These are phyloP conservation scores for Triangularia verruculosa DNA, from an alignment of 2,329 filamentous ascomycete genomes.

Conservation along the genomic window DNA sequence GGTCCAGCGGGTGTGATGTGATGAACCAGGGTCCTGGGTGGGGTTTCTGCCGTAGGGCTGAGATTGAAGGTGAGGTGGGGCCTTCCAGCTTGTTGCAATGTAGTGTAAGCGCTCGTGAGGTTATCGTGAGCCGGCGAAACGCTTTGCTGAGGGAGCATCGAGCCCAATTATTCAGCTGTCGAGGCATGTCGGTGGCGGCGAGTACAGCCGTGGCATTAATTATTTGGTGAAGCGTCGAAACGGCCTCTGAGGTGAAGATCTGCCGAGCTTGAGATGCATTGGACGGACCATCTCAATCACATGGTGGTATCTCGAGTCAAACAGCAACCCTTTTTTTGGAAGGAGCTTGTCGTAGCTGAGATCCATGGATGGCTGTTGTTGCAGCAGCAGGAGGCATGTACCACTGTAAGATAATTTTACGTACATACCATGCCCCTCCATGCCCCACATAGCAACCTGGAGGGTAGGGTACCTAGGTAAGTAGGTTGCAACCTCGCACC, in stretches of 20 bases:
- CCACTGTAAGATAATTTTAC: too few relatives aligned
- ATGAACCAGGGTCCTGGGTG: not conserved
- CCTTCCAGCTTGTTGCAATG: not conserved
- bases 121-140: not conserved
- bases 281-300: not conserved
- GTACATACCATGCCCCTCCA: not conserved
- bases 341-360: not conserved
- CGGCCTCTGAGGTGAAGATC: not conserved
- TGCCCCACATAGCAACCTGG: not conserved
- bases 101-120: not conserved
- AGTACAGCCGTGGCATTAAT: conserved; percentile 1
- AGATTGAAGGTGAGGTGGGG: not conserved
- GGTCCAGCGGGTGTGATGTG: not conserved
- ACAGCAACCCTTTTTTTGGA: not conserved
- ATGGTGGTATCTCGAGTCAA: not conserved
- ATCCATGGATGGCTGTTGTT: not conserved
- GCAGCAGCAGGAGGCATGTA: not conserved
- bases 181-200: conserved; percentile 6
- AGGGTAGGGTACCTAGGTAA: too few relatives aligned
- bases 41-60: not conserved
- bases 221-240: too few relatives aligned
- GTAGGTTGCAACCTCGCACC: too few relatives aligned
- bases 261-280: not conserved
- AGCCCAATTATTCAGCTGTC: not conserved
- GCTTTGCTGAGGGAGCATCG: not conserved